Conservation (phyloP, 495 filamentous ascomycete genomes). For the Trichoderma reesei region DNA sequence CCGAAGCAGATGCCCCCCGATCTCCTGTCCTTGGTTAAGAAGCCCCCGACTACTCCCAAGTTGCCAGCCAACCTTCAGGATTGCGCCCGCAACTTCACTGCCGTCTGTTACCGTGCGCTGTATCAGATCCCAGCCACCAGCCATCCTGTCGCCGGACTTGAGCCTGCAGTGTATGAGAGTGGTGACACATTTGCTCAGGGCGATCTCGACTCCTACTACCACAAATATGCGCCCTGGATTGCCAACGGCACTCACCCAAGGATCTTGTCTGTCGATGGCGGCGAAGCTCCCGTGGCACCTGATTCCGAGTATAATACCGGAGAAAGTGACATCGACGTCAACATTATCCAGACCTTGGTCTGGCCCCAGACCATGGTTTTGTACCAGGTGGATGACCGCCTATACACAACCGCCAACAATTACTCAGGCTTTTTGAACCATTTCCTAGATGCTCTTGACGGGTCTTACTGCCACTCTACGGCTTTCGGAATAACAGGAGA, state of each 20-base stretch:
- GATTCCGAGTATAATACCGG: constrained; percentile 19
- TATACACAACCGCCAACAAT: constrained; percentile 16
- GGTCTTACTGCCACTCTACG: constrained; percentile 46
- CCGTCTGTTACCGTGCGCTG: constrained; percentile 10
- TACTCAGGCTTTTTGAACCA: constrained; percentile 41
- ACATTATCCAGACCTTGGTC: constrained; percentile 30
- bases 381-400: constrained; percentile 48
- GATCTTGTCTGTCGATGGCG: constrained; percentile 9
- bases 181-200: constrained; percentile 24
- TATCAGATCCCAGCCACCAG: constrained; percentile 22
- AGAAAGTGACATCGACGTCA: constrained; percentile 25
- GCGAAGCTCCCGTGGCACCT: constrained; percentile 25
- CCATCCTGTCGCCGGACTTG: constrained; percentile 25
- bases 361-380: constrained; percentile 50
- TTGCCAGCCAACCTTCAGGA: background rate
- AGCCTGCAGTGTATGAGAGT: constrained; percentile 24
- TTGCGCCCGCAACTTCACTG: background rate
- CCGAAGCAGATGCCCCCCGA: background rate
- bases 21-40: background rate
- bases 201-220: constrained; percentile 54
- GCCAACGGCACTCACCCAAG: background rate
- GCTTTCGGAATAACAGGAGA: constrained; percentile 27
- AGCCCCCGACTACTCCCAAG: background rate
- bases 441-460: constrained; percentile 46
- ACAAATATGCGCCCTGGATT: constrained; percentile 28